Evolutionary conservation across 768 basidiomycete genomes (phyloP).

Genomic region (Russula emetica): DNA sequence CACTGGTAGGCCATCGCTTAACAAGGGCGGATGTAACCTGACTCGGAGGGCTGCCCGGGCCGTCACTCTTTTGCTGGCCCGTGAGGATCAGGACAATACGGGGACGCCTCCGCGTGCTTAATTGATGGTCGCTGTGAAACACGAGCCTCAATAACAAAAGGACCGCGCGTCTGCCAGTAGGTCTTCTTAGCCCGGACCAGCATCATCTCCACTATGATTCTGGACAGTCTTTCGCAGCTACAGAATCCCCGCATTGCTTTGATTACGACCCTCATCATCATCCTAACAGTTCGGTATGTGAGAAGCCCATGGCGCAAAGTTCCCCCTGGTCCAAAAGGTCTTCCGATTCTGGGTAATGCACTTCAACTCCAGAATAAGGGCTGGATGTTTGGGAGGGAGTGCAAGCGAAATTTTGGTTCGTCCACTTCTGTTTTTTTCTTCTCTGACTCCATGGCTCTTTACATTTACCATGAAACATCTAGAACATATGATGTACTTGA

Average conservation of each 20-base stretch:
- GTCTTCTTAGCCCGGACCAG: neutral
- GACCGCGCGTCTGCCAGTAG: too few species aligned
- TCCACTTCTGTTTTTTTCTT: neutral
- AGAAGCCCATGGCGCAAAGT: slow-evolving; percentile 19
- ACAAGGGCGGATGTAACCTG: too few species aligned
- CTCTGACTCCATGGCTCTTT: neutral
- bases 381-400: slow-evolving; percentile 6
- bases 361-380: neutral
- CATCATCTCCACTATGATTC: neutral
- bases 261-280: neutral
- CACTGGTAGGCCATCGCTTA: too few species aligned
- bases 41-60: too few species aligned
- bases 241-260: neutral
- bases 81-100: too few species aligned
- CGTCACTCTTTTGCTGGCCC: too few species aligned
- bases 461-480: neutral
- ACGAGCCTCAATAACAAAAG: too few species aligned
- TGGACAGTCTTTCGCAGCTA: neutral
- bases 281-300: neutral
- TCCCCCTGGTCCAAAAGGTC: slow-evolving; percentile 14
- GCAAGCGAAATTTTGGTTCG: slow-evolving; percentile 12
- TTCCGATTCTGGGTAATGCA: slow-evolving; percentile 15
- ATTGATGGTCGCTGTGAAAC: too few species aligned
- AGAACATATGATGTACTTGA: slow-evolving; percentile 17
- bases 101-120: too few species aligned